A percentile compares a stretch with the other conserved stretches of the same genome.
These are phyloP conservation scores for Thermothelomyces thermophilus DNA, from an alignment of 2,329 filamentous ascomycete genomes.

Conservation along the genomic window DNA sequence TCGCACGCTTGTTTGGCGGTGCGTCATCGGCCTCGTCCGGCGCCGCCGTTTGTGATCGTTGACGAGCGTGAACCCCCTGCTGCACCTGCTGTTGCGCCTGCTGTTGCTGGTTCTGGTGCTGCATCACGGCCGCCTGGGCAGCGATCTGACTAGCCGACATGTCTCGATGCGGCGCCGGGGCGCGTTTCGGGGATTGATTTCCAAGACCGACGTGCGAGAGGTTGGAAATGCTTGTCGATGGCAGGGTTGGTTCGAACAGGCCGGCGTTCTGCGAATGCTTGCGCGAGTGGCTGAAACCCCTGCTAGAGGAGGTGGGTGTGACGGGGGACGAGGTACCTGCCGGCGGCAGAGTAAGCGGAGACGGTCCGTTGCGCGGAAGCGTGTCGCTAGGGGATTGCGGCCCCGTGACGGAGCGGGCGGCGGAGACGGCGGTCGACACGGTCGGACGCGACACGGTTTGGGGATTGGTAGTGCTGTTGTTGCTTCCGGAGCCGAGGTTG, in stretches of 20 bases:
- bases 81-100: constrained; percentile 37
- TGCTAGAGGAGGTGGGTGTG: constrained; percentile 28
- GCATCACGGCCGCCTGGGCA: constrained; percentile 68
- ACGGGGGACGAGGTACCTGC: constrained; percentile 33
- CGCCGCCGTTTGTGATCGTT: constrained; percentile 69
- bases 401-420: constrained; percentile 25
- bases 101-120: constrained; percentile 51
- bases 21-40: constrained; percentile 42
- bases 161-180: constrained; percentile 29
- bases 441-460: constrained; percentile 55
- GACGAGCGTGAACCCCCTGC: constrained; percentile 45
- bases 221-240: constrained; percentile 53
- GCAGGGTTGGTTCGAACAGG: constrained; percentile 67
- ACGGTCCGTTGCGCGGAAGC: constrained; percentile 30
- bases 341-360: constrained; percentile 38
- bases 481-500: constrained; percentile 39
- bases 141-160: constrained; percentile 70
- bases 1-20: constrained; percentile 34
- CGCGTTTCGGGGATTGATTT: constrained; percentile 37
- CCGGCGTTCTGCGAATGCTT: constrained; percentile 69
- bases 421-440: constrained; percentile 23
- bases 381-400: constrained; percentile 27
- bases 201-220: constrained; percentile 44
- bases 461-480: constrained; percentile 41
- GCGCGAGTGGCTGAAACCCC: constrained; percentile 43